These are phyloP conservation scores for Trichoderma afroharzianum DNA, from an alignment of 2,329 filamentous ascomycete genomes.

Conservation along the genomic window DNA sequence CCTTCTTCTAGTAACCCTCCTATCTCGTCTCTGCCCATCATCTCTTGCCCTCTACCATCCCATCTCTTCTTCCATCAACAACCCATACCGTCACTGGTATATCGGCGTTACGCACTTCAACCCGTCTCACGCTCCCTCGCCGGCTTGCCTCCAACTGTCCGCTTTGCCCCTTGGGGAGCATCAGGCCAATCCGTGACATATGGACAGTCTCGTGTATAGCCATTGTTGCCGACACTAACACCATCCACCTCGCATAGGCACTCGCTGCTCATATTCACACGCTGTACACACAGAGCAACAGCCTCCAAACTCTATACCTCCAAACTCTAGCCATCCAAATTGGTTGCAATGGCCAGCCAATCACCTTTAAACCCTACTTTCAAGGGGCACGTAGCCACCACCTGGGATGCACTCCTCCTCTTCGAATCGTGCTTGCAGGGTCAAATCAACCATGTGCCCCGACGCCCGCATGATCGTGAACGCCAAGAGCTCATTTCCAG, in stretches of 20 bases:
- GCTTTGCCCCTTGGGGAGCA: not conserved
- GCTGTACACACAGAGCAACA: not conserved
- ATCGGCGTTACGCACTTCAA: not conserved
- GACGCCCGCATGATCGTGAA: constrained; percentile 83
- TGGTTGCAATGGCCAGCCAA: constrained; percentile 26
- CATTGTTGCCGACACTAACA: not conserved
- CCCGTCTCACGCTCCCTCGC: not conserved
- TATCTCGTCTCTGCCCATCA: not conserved
- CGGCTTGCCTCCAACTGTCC: not conserved
- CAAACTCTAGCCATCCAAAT: not conserved
- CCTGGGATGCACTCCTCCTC: constrained; percentile 72
- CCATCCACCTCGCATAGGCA: not conserved
- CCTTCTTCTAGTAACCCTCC: not conserved
- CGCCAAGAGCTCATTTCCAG: constrained; percentile 72
- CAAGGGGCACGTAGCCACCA: constrained; percentile 63
- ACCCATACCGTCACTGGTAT: not conserved
- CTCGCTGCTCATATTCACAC: not conserved
- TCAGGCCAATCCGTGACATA: not conserved
- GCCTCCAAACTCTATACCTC: no score
- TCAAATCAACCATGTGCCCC: constrained; percentile 68
- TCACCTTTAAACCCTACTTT: constrained; percentile 58
- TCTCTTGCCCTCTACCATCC: not conserved
- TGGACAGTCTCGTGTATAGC: not conserved
- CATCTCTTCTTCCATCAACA: not conserved
- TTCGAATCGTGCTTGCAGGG: constrained; percentile 77